phyloP scores from a whole-genome alignment of 306 rosid species.

The Prunus fruticosa region DNA sequence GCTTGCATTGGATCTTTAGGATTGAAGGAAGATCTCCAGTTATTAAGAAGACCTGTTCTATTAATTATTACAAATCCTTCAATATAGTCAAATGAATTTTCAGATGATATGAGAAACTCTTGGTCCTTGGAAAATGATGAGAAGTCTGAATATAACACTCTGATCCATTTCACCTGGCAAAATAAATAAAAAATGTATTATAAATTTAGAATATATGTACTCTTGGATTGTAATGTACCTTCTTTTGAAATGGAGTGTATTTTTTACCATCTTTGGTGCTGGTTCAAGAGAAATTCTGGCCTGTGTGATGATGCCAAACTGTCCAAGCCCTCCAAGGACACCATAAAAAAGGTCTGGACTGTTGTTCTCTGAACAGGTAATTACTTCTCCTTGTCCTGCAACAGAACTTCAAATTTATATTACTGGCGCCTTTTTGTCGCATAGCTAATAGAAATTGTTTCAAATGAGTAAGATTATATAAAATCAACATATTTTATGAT shows the following conservation, averaged over 20 bases:
- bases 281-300: slow-evolving; percentile 87
- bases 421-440: neutral
- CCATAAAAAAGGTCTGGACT: slow-evolving; percentile 74
- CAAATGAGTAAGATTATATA: neutral
- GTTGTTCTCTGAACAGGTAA: slow-evolving; percentile 66
- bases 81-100: slow-evolving; percentile 68
- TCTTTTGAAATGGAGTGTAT: neutral
- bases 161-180: slow-evolving; percentile 89
- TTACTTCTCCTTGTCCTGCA: slow-evolving; percentile 88
- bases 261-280: slow-evolving; percentile 79
- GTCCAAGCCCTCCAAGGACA: slow-evolving; percentile 96
- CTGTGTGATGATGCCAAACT: slow-evolving; percentile 86
- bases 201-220: neutral
- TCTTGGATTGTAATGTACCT: slow-evolving; percentile 2
- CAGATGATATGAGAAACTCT: slow-evolving; percentile 72
- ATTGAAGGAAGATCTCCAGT: slow-evolving; percentile 85
- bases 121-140: slow-evolving; percentile 66
- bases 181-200: neutral
- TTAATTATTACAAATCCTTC: slow-evolving; percentile 90
- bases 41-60: slow-evolving; percentile 70
- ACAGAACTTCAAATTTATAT: neutral
- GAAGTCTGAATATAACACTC: slow-evolving; percentile 85
- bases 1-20: slow-evolving; percentile 72
- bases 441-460: neutral
- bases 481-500: neutral